Evolutionary conservation across 352 stramenopile species (phyloP).

Genomic region (Saprolegnia parasitica): DNA sequence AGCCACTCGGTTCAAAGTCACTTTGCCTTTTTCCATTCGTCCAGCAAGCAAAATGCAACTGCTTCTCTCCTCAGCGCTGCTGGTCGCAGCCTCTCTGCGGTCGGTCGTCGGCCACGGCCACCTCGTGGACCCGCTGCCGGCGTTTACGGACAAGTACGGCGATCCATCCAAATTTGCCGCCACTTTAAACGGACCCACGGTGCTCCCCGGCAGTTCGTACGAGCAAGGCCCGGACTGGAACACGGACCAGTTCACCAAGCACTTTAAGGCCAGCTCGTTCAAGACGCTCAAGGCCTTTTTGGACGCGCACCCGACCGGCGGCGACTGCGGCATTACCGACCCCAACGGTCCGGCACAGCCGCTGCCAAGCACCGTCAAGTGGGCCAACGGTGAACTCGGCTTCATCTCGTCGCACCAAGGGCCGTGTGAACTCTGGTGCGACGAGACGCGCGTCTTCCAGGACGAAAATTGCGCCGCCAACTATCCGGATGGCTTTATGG

Average conservation of each 20-base stretch:
- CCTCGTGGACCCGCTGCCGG: neutral
- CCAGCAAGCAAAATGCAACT: neutral
- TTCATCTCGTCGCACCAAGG: constrained; percentile 34
- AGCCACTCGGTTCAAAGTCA: no score
- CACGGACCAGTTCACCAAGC: neutral
- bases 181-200: constrained; percentile 1
- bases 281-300: constrained; percentile 23
- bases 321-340: constrained; percentile 30
- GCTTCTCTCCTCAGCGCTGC: neutral
- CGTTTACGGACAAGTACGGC: neutral
- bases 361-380: constrained; percentile 31
- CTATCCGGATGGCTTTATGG: constrained; percentile 35
- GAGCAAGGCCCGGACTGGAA: constrained; percentile 8
- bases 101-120: neutral
- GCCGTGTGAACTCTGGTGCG: constrained; percentile 49
- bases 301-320: neutral
- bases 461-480: constrained; percentile 42
- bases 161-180: constrained; percentile 3
- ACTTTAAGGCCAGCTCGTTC: constrained; percentile 17
- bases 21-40: neutral
- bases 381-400: constrained; percentile 31
- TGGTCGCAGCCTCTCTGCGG: neutral
- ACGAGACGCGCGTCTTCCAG: constrained; percentile 41
- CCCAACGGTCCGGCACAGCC: constrained; percentile 8
- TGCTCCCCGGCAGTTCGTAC: constrained; percentile 2